phyloP scores from a whole-genome alignment of 768 basidiomycete genomes.

The Boletus sensibilis region DNA sequence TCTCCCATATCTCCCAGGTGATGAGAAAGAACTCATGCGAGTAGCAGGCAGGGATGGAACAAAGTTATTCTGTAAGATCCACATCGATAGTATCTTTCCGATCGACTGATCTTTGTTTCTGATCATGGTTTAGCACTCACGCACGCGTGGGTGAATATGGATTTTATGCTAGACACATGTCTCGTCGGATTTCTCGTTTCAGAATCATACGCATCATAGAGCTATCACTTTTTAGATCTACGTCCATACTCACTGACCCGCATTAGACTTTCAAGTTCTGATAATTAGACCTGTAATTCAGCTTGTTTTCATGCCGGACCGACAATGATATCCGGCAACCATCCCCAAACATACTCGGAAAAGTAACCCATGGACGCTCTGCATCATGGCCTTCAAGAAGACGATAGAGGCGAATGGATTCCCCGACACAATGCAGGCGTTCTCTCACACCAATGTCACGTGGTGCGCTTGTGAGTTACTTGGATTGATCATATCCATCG shows the following conservation, averaged over 20 bases:
- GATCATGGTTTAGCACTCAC: constrained; percentile 59
- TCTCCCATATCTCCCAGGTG: constrained; percentile 89
- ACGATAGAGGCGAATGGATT: background rate
- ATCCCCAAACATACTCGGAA: background rate
- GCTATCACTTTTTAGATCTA: background rate
- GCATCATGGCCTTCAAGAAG: background rate
- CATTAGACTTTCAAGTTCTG: background rate
- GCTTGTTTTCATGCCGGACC: background rate
- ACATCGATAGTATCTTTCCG: background rate
- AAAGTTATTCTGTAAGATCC: constrained; percentile 79
- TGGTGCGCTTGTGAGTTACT: background rate
- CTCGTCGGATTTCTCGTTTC: constrained; percentile 87
- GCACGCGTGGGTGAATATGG: constrained; percentile 96
- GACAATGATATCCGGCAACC: background rate
- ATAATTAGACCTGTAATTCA: background rate
- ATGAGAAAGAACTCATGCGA: constrained; percentile 91
- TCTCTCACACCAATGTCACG: constrained; percentile 13
- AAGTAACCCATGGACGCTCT: background rate
- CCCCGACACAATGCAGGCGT: background rate
- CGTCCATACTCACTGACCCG: background rate
- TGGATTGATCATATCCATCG: background rate
- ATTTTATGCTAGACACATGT: constrained; percentile 92
- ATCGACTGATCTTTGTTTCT: constrained; percentile 3
- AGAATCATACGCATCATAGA: constrained; percentile 51
- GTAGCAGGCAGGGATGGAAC: constrained; percentile 95